These are phyloP conservation scores for Boletus holoroseus DNA, from an alignment of 1,284 basidiomycete species.

Conservation along the genomic window DNA sequence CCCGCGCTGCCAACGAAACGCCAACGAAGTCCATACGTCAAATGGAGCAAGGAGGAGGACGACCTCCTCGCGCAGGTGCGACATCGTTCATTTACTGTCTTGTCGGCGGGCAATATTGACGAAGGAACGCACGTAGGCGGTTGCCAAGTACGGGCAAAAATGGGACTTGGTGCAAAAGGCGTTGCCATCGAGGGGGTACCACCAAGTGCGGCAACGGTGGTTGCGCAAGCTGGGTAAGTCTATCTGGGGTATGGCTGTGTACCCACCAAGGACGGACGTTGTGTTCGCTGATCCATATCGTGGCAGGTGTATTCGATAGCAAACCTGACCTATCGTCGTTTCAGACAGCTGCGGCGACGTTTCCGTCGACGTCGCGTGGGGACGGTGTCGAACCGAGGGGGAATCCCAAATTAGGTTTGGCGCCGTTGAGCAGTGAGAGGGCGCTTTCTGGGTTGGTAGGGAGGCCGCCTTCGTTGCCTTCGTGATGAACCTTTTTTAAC, in stretches of 20 bases:
- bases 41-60: slow-evolving; percentile 39
- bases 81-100: neutral
- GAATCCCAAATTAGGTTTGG: slow-evolving; percentile 34
- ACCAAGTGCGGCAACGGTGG: slow-evolving; percentile 40
- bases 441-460: slow-evolving; percentile 24
- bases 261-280: neutral
- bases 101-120: neutral
- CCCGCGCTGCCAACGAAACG: slow-evolving; percentile 19
- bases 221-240: slow-evolving; percentile 35
- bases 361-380: slow-evolving; percentile 20
- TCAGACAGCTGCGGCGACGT: slow-evolving; percentile 26
- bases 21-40: slow-evolving; percentile 37
- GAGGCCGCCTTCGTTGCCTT: slow-evolving; percentile 19
- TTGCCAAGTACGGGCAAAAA: slow-evolving; percentile 39
- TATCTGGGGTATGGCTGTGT: neutral
- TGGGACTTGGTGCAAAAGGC: slow-evolving; percentile 40
- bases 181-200: slow-evolving; percentile 36
- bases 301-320: slow-evolving; percentile 35
- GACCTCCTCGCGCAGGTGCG: slow-evolving; percentile 36
- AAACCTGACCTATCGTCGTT: slow-evolving; percentile 35
- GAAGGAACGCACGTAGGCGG: slow-evolving; percentile 25
- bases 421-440: slow-evolving; percentile 33
- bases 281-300: neutral
- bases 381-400: slow-evolving; percentile 25
- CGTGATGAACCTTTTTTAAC: slow-evolving; percentile 7